A percentile compares a stretch with the other conserved stretches of the same genome.
Conservation (phyloP, 2,329 filamentous ascomycete genomes). For the Penicillium sp. region DNA sequence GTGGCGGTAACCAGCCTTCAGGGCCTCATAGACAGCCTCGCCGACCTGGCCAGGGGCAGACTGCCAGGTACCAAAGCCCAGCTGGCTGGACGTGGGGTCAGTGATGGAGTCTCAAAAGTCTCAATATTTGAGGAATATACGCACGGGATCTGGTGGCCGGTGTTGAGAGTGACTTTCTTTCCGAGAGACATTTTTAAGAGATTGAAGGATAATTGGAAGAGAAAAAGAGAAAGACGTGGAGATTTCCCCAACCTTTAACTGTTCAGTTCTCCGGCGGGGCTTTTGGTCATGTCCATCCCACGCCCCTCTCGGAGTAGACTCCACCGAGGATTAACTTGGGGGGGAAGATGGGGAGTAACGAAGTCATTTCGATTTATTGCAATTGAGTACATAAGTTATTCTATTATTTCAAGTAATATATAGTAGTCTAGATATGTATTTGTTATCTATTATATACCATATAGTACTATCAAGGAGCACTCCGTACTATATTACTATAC, state of each 20-base stretch:
- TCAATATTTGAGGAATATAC: slow-evolving; percentile 8
- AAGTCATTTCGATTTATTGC: not conserved
- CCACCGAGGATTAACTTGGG: slow-evolving; percentile 12
- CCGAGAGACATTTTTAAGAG: slow-evolving; percentile 36
- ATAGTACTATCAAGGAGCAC: not conserved
- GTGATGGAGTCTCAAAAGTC: not conserved
- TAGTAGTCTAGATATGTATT: not conserved
- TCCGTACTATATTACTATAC: not conserved
- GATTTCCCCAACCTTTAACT: slow-evolving; percentile 8
- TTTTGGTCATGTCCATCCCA: slow-evolving; percentile 9
- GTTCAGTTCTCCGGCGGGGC: slow-evolving; percentile 13
- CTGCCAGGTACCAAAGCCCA: slow-evolving; percentile 43
- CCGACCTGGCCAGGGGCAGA: slow-evolving; percentile 39
- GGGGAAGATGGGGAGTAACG: not conserved
- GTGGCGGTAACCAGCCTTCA: slow-evolving; percentile 41
- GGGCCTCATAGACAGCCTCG: slow-evolving; percentile 38
- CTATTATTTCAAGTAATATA: not conserved
- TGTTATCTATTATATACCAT: not conserved
- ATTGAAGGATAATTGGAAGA: not conserved
- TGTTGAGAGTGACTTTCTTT: slow-evolving; percentile 39
- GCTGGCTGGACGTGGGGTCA: slow-evolving; percentile 24
- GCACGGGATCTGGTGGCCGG: slow-evolving; percentile 38
- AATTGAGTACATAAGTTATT: too few species aligned
- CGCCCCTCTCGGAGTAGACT: slow-evolving; percentile 20
- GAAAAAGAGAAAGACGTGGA: slow-evolving; percentile 4